These are phyloP conservation scores for Aspergillus sp. DNA, from an alignment of 2,329 filamentous ascomycete species.

Conservation along the genomic window DNA sequence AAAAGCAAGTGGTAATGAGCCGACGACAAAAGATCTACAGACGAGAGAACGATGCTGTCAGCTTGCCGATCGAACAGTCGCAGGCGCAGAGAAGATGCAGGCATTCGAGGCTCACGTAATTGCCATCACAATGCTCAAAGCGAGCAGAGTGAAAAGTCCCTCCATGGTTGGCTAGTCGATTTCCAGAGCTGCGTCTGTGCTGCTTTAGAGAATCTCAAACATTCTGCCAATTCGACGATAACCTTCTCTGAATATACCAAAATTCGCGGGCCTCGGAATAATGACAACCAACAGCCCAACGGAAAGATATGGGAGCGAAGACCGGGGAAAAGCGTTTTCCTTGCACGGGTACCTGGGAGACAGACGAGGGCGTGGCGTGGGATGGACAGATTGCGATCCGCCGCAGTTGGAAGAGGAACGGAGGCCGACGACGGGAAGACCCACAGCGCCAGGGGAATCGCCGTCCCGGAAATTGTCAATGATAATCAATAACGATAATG, in stretches of 20 bases:
- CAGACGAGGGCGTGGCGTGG: conserved; percentile 22
- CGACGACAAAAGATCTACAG: conserved; percentile 84
- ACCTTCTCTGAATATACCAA: background rate
- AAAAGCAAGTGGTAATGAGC: conserved; percentile 86
- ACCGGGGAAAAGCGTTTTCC: background rate
- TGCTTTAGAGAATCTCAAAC: conserved; percentile 29
- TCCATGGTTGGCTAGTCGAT: conserved; percentile 53
- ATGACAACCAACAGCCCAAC: background rate
- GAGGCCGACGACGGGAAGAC: conserved; percentile 11
- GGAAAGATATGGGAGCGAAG: background rate
- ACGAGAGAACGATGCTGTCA: conserved; percentile 11
- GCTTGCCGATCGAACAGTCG: conserved; percentile 2
- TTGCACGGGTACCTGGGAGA: background rate
- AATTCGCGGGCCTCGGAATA: background rate
- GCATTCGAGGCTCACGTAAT: conserved; percentile 52
- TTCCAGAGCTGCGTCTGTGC: conserved; percentile 23
- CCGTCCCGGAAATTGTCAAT: conserved; percentile 4
- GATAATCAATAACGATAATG: background rate
- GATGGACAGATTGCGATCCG: conserved; percentile 22
- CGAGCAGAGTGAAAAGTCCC: conserved; percentile 64
- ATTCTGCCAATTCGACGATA: conserved; percentile 24
- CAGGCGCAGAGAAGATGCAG: background rate
- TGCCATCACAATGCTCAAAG: conserved; percentile 65
- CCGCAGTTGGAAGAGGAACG: conserved; percentile 19
- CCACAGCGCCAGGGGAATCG: conserved; percentile 11